Conservation (phyloP, 1,139 yeast genomes). For the Barnettozyma hawaiiensis region DNA sequence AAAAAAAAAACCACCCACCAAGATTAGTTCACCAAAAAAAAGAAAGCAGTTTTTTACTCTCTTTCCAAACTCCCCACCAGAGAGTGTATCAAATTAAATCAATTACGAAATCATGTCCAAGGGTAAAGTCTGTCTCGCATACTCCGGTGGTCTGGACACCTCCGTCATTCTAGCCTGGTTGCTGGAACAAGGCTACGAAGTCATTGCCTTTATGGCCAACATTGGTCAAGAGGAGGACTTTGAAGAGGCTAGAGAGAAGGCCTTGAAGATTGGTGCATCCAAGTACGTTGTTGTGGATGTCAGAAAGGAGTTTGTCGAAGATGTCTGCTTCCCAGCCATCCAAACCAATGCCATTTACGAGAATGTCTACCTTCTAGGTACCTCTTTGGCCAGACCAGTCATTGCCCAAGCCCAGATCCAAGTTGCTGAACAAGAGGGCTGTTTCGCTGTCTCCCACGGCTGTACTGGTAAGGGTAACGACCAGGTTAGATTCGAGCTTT, state of each 20-base stretch:
- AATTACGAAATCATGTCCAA: constrained; percentile 60
- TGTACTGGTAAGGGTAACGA: constrained; percentile 99
- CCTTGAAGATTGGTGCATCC: constrained; percentile 93
- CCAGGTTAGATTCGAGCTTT: constrained; percentile 95
- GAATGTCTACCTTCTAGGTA: constrained; percentile 92
- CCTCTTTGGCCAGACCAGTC: constrained; percentile 97
- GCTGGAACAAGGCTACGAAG: constrained; percentile 96
- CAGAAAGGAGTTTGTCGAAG: constrained; percentile 89
- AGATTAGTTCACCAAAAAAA: not conserved
- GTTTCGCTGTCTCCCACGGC: constrained; percentile 98
- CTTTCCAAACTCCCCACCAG: too few species aligned
- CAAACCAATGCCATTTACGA: constrained; percentile 97
- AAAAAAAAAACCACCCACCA: not conserved
- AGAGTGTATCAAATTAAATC: not conserved
- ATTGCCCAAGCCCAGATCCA: constrained; percentile 97
- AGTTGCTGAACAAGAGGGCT: constrained; percentile 95
- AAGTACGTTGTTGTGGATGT: constrained; percentile 93
- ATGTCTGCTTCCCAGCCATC: constrained; percentile 89
- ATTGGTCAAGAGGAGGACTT: constrained; percentile 99
- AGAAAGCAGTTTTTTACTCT: not conserved
- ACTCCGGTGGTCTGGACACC: constrained; percentile 98
- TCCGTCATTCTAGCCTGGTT: constrained; percentile 97
- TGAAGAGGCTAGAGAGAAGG: constrained; percentile 94
- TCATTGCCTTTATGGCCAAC: constrained; percentile 94
- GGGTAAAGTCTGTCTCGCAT: constrained; percentile 98